Evolutionary conservation across 192 early-diverging fungal genomes (phyloP), one percentile per base, ranked within the genome.

Genomic region (Coemansia sp.): DNA sequence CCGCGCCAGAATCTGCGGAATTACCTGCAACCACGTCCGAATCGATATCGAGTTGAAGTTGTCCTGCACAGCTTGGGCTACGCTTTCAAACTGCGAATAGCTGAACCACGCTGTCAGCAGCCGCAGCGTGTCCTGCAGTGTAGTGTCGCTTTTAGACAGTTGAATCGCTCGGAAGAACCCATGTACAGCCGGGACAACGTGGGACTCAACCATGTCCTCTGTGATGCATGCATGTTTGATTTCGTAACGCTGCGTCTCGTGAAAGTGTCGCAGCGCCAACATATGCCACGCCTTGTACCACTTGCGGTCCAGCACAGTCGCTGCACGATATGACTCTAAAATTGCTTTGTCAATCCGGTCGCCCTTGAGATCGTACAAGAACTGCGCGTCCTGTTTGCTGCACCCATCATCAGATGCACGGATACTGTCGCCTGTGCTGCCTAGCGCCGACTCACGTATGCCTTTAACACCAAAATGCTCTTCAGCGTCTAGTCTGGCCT

Each of bases 271-370:
- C 19, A 96, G 71, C 18, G 95, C 97, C 91, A 95, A 94, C 27
- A 92, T 86, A 57, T 99, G 97, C 95, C 95, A 99, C n/a, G 95
- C 95, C 61, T 89, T 98, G 84, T 99, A 97, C 94, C 94, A 97
- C 47, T 93, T 84, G 73, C 85, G 85, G 78, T 97, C 93, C 81
- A 92, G 86, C 44, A 89, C 86, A 6, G 93, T 96, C 0, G 97
- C 97, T 6, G 92, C 87, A 0, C 86, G 76, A 66, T 93, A 95
- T 2, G 92, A 92, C 52, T 84, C 67, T 32, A 98, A 65, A 22
- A 97, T 95, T 24, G 94, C 58, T 43, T 76, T 65, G 52, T 64
- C 53, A 27, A 77, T 68, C 22, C 48, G 61, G 4, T 58, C 58
- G 28, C 65, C 61, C 54, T 74, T 67, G 25, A 65, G 61, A 16